Evolutionary conservation across 1,139 yeast species (phyloP).

Genomic region (Hyphopichia fennica): DNA sequence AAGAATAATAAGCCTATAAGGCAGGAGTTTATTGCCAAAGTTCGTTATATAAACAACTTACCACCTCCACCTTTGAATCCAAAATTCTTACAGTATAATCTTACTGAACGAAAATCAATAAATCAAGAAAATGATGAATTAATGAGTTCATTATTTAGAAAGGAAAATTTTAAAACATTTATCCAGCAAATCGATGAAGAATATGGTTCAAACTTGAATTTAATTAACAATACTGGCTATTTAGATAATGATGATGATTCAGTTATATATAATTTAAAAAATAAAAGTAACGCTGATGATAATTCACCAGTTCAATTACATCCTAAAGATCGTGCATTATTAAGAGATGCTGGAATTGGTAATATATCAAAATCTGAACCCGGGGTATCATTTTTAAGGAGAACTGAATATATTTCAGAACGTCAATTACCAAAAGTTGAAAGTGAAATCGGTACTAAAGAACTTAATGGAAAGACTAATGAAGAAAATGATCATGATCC

Average conservation of each 20-base stretch:
- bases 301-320: constrained; percentile 49
- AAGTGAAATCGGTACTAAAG: constrained; percentile 12
- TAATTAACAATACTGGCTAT: constrained; percentile 65
- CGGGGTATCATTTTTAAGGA: constrained; percentile 81
- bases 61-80: constrained; percentile 97
- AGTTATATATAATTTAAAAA: constrained; percentile 34
- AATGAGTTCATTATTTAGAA: constrained; percentile 71
- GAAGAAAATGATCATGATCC: constrained; percentile 51
- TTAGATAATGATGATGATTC: constrained; percentile 62
- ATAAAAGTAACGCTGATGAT: constrained; percentile 12
- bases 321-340: constrained; percentile 71
- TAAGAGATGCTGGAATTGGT: constrained; percentile 73
- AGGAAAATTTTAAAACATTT: constrained; percentile 67
- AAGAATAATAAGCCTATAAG: constrained; percentile 40
- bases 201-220: constrained; percentile 77
- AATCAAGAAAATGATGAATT: constrained; percentile 60
- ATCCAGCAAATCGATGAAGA: constrained; percentile 69
- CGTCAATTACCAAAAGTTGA: constrained; percentile 23
- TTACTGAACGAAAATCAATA: constrained; percentile 37
- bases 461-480: constrained; percentile 12
- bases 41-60: constrained; percentile 79
- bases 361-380: constrained; percentile 52
- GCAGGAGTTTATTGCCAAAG: constrained; percentile 87
- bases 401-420: constrained; percentile 86
- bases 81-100: constrained; percentile 62